A percentile compares a stretch with the other conserved stretches of the same genome.
Evolutionary conservation across 345 rosid genomes (phyloP).

Genomic region (Fremontodendron californicum): DNA sequence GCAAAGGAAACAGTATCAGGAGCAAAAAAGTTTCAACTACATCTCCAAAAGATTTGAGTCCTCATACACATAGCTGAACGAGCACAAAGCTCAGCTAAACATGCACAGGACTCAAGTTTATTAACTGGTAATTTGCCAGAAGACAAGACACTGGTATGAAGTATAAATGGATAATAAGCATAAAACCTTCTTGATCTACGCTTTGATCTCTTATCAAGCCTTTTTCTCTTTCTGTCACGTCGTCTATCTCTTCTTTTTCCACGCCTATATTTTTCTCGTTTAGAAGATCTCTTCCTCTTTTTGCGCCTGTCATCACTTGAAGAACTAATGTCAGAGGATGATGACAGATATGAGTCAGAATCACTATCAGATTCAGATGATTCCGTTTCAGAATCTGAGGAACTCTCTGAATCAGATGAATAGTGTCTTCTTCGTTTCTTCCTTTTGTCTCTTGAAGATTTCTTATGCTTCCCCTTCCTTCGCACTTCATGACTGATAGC

Average conservation of each 20-base stretch:
- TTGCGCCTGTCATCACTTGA: conserved; percentile 84
- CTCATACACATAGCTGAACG: not conserved
- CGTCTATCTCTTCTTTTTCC: conserved; percentile 69
- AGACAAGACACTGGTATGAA: not conserved
- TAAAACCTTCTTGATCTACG: conserved; percentile 75
- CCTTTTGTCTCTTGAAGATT: conserved; percentile 61
- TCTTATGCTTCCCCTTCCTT: conserved; percentile 64
- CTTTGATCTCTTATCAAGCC: conserved; percentile 63
- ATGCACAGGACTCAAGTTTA: not conserved
- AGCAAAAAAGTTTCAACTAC: not conserved
- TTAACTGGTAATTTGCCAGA: not conserved
- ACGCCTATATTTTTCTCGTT: conserved; percentile 64
- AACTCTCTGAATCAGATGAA: conserved; percentile 81
- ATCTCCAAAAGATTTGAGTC: not conserved
- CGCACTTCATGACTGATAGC: conserved; percentile 36
- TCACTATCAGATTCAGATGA: conserved; percentile 81
- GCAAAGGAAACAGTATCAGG: not conserved
- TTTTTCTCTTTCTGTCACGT: conserved; percentile 68
- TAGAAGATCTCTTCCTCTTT: conserved; percentile 77
- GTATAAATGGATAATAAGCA: not conserved
- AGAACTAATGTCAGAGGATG: conserved; percentile 74
- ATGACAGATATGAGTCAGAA: conserved; percentile 59
- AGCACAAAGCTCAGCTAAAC: not conserved
- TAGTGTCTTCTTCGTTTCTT: conserved; percentile 70
- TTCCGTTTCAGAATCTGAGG: conserved; percentile 68